Evolutionary conservation across 257 asterid genomes (phyloP), one percentile per base, ranked within the genome.

Genomic region (Eucommia ulmoides): DNA sequence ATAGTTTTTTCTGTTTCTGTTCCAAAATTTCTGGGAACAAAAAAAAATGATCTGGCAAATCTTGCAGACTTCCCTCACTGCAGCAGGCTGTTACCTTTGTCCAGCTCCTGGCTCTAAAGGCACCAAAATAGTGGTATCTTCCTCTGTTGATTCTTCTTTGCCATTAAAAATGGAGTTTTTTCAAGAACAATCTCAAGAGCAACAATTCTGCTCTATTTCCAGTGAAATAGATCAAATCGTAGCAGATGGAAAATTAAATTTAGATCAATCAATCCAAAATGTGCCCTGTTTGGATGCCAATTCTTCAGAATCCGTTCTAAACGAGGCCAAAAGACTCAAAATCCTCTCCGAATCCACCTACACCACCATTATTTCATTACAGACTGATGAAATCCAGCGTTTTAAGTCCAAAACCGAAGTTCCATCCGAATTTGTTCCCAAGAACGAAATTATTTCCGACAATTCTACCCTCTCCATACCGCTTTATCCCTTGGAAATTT

Each of bases 61-160:
- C 52, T 26, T 67, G 58, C 78, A 85, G 98, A 74, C 81, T 57
- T 63, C 74, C 72, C 79, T 85, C 48, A 78, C 93, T 26, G 96
- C 76, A 53, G 93, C 94, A 48, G 71, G 84, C 64, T 80, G 94
- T 79, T 85, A 76, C 71, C 91, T 89, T 53, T 80, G 93, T 74
- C 94, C 96, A 50, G 82, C 88, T 70, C 96, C 98, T 54, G 96
- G 93, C 41, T 85, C 94, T 60, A 89, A 80, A 78, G 96, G 96
- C 58, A 60, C 75, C 29, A 76, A 65, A 66, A 64, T 78, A 54
- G 70, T 85, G 47, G 75, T 81, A 54, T 82, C 83, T 79, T 76
- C 84, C 64, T 65, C 75, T 25, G 41, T 69, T 25, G 74, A 74
- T 68, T 52, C 72, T 3, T 59, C 72, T 58, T 60, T 59, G 63